A percentile compares a stretch with the other conserved stretches of the same genome.
Evolutionary conservation across 2,329 filamentous ascomycete species (phyloP).

Genomic region (Nothophaeocryptopus gaeumannii): DNA sequence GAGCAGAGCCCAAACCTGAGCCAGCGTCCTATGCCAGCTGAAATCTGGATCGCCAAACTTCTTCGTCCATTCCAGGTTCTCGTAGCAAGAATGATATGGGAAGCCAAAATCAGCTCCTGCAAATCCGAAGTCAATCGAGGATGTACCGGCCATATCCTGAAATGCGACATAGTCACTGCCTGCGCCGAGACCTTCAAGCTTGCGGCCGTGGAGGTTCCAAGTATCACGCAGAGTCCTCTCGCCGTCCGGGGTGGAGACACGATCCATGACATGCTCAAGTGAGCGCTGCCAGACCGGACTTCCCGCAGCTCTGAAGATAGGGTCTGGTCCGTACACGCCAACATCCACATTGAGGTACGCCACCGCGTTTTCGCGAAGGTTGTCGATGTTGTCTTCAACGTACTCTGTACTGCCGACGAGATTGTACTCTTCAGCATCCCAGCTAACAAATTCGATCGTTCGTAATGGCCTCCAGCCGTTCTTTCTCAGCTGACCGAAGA

Average conservation of each 20-base stretch:
- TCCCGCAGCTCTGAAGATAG: conserved; percentile 71
- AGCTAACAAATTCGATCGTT: conserved; percentile 95
- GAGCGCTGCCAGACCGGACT: conserved; percentile 76
- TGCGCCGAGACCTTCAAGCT: conserved; percentile 67
- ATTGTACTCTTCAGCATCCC: conserved; percentile 94
- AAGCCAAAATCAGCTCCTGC: conserved; percentile 55
- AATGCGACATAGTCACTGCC: conserved; percentile 86
- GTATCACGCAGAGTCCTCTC: conserved; percentile 71
- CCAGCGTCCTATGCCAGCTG: conserved; percentile 73
- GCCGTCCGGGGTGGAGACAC: conserved; percentile 67
- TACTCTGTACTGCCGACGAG: conserved; percentile 91
- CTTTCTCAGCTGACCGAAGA: conserved; percentile 73
- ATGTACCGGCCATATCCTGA: conserved; percentile 84
- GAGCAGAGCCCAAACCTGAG: conserved; percentile 76
- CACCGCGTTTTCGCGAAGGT: conserved; percentile 69
- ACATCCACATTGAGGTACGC: conserved; percentile 91
- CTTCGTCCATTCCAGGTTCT: conserved; percentile 84
- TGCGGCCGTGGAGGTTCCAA: conserved; percentile 65
- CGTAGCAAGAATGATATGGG: conserved; percentile 81
- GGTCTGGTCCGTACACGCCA: conserved; percentile 64
- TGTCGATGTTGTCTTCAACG: conserved; percentile 78
- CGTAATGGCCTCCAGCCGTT: conserved; percentile 86
- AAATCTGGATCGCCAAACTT: conserved; percentile 75
- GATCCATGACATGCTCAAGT: conserved; percentile 69
- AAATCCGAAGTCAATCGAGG: conserved; percentile 83